Evolutionary conservation across 495 filamentous ascomycete genomes (phyloP).

Genomic region (Neurospora sp.): DNA sequence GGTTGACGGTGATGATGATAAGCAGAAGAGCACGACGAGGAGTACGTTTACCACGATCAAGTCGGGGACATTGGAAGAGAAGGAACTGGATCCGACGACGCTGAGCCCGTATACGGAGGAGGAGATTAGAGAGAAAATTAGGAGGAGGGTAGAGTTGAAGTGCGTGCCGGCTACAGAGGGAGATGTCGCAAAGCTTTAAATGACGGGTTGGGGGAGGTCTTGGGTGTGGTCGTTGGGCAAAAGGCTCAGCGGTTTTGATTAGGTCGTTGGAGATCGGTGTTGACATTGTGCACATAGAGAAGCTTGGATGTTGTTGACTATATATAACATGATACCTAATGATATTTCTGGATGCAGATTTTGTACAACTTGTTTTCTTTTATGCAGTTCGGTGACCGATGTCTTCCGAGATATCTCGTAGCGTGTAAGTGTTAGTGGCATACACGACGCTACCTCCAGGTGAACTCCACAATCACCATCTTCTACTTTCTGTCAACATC

Average conservation of each 20-base stretch:
- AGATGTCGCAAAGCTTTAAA: background rate
- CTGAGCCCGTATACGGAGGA: constrained; percentile 41
- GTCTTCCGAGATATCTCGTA: background rate
- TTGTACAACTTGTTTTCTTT: background rate
- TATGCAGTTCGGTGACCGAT: background rate
- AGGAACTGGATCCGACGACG: constrained; percentile 39
- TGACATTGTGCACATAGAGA: background rate
- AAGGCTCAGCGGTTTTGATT: background rate
- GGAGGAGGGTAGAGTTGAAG: constrained; percentile 24
- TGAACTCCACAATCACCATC: background rate
- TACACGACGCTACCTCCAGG: background rate
- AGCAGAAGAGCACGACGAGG: constrained; percentile 1
- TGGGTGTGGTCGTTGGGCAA: background rate
- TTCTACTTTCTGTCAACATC: background rate
- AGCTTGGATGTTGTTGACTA: background rate
- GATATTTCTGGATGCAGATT: background rate
- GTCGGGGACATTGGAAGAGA: constrained; percentile 46
- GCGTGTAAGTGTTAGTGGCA: background rate
- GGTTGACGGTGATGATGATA: background rate
- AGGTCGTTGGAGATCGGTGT: background rate
- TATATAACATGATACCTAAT: background rate
- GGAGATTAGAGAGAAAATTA: constrained; percentile 43
- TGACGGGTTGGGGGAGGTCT: background rate
- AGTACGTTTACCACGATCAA: constrained; percentile 43
- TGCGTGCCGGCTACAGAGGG: background rate